Conservation (phyloP, 306 rosid genomes). For the Fragaria vesca region DNA sequence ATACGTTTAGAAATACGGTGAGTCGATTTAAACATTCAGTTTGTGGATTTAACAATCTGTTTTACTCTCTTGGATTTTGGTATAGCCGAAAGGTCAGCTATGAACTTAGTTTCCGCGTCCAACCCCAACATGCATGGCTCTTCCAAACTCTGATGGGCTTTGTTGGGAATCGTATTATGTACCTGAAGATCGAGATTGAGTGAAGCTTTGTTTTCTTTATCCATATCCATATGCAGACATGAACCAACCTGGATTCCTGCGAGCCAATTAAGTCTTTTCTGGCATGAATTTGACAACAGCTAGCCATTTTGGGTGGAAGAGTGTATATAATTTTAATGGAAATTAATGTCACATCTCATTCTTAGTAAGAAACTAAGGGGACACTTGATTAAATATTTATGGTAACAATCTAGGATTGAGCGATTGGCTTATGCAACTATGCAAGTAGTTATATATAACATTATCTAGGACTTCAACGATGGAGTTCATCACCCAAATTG, state of each 20-base stretch:
- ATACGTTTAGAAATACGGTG: fast-evolving
- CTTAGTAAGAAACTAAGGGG: background rate
- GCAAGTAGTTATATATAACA: background rate
- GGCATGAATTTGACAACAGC: background rate
- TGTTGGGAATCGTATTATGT: background rate
- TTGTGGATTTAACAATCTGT: fast-evolving
- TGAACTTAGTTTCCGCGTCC: conserved; percentile 1
- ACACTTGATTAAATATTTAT: background rate
- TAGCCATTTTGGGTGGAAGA: background rate
- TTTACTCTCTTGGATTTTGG: background rate
- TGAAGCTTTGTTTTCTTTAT: background rate
- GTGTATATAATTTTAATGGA: background rate
- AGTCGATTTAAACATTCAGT: background rate
- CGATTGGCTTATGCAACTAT: background rate
- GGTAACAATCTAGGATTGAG: background rate
- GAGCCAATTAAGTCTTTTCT: background rate
- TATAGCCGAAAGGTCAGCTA: conserved; percentile 3
- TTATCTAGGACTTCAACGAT: background rate
- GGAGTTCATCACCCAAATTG: background rate
- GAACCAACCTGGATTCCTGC: background rate
- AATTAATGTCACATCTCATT: background rate
- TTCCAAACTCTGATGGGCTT: background rate
- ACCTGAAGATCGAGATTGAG: background rate
- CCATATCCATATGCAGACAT: background rate
- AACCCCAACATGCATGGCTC: background rate